phyloP scores from a whole-genome alignment of 2,329 filamentous ascomycete species.

The Colletotrichum cuscutae region DNA sequence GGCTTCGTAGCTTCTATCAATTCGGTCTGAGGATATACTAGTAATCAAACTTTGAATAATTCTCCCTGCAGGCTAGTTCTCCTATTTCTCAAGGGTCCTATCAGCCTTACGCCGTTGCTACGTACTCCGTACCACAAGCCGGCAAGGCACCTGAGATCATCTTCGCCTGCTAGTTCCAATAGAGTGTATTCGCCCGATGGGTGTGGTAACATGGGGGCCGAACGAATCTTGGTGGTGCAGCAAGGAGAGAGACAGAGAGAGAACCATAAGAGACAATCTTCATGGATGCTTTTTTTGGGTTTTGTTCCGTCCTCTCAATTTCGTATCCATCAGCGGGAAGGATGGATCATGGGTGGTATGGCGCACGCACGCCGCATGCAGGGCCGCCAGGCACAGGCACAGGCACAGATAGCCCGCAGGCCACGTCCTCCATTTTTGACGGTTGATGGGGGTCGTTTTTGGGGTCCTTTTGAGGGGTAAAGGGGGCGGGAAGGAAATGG shows the following conservation, averaged over 20 bases:
- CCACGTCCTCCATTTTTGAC: slow-evolving; percentile 6
- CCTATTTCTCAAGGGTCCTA: slow-evolving; percentile 12
- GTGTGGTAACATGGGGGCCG: slow-evolving; percentile 26
- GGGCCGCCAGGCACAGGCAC: not conserved
- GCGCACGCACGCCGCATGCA: not conserved
- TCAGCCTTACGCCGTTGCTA: slow-evolving; percentile 32
- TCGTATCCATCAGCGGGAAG: slow-evolving; percentile 13
- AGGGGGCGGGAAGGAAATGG: slow-evolving; percentile 13
- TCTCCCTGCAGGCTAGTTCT: slow-evolving; percentile 6
- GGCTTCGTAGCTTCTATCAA: not conserved
- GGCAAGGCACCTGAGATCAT: slow-evolving; percentile 20
- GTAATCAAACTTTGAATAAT: slow-evolving; percentile 13
- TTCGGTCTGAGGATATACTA: not conserved
- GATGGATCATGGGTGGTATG: slow-evolving; percentile 5
- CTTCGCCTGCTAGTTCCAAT: not conserved
- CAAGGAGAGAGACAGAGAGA: not conserved
- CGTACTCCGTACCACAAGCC: slow-evolving; percentile 20
- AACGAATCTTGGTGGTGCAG: not conserved
- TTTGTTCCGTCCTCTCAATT: not conserved
- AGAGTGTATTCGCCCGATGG: slow-evolving; percentile 12
- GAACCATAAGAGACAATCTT: not conserved
- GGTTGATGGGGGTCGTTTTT: not conserved
- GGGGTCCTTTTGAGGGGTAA: not conserved
- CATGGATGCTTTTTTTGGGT: not conserved
- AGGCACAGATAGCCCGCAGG: not conserved